A percentile compares a stretch with the other conserved stretches of the same genome.
phyloP scores from a whole-genome alignment of 305 asterid species.

The Rubia balearica region DNA sequence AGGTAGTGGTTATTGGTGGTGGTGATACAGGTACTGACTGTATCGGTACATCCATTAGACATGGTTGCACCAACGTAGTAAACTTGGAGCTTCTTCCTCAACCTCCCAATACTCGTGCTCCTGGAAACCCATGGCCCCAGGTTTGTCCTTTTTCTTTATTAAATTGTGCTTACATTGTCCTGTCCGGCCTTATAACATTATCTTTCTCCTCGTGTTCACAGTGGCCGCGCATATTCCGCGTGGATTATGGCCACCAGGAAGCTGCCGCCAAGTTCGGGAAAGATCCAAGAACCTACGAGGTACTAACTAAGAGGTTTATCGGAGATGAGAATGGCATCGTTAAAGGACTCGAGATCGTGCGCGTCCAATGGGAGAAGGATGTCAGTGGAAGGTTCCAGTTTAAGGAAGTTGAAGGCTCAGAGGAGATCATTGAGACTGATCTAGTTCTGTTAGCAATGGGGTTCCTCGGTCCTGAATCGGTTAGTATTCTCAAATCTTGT shows the following conservation, averaged over 20 bases:
- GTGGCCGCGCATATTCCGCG: conserved; percentile 97
- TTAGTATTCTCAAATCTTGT: conserved; percentile 30
- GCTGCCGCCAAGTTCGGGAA: conserved; percentile 85
- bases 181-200: neutral
- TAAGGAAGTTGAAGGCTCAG: conserved; percentile 91
- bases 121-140: conserved; percentile 99
- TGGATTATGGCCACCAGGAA: conserved; percentile 97
- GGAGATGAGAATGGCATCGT: conserved; percentile 77
- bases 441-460: conserved; percentile 94
- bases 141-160: conserved; percentile 27
- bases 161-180: neutral
- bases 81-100: conserved; percentile 92
- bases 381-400: conserved; percentile 73
- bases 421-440: conserved; percentile 83
- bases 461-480: conserved; percentile 97
- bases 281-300: conserved; percentile 91
- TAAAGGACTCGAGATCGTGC: conserved; percentile 79
- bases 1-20: conserved; percentile 97
- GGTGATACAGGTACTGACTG: conserved; percentile 99
- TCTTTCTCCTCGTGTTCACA: conserved; percentile 21
- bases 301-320: conserved; percentile 78
- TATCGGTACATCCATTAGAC: conserved; percentile 94
- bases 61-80: conserved; percentile 70
- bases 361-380: conserved; percentile 91
- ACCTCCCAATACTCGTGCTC: conserved; percentile 88